Base-by-base conservation (phyloP, 208 protist genomes). In the Leishmania aethiopica region DNA sequence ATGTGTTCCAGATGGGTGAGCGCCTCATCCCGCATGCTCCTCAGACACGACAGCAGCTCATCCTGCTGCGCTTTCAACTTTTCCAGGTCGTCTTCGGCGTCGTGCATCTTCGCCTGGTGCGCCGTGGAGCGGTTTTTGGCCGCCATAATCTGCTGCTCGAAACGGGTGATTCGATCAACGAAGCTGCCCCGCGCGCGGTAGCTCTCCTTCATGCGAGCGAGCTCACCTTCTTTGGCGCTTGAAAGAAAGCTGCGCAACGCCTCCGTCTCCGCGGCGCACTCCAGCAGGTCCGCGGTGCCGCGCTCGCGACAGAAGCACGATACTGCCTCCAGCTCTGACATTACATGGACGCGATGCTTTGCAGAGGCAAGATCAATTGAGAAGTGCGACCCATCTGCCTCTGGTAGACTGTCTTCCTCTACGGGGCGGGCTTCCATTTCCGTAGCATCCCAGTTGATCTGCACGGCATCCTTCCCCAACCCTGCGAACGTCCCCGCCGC, bases 171-270 rank as follows among this genome's bases (percentile, higher is more conserved):
- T 22, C 84, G 84, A 17, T 94, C 89, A 19, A 92, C 76, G 40
- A 94, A 90, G 19, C 70, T 76, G 42, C 79, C 78, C 8, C 83
- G 84, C 3, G 79, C 66, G 42, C 91, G 88, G 62, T 77, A 88
- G 66, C 81, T 94, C 55, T 84, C 73, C 60, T 85, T 83, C 93
- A 96, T 94, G 0, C 93, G 88, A 11, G 86, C 81, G 79, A 96
- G 89, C 51, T 88, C 72, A 1, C 87, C 85, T 10, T 94, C 91
- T 3, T 64, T 88, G 2, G 90, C 92, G 2, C 57, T 32, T 17
- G 85, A 89, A 8, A 94, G 80, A 22, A 75, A 8, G 6, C 75
- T 37, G 13, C 81, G 62, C 32, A 94, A 15, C 10, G 25, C 47
- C 8, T 84, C 77, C 0, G 83, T 78, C 0, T 74, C 81, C 3